These are phyloP conservation scores for Cladorrhinum sp. DNA, from an alignment of 2,329 filamentous ascomycete genomes.

Conservation along the genomic window DNA sequence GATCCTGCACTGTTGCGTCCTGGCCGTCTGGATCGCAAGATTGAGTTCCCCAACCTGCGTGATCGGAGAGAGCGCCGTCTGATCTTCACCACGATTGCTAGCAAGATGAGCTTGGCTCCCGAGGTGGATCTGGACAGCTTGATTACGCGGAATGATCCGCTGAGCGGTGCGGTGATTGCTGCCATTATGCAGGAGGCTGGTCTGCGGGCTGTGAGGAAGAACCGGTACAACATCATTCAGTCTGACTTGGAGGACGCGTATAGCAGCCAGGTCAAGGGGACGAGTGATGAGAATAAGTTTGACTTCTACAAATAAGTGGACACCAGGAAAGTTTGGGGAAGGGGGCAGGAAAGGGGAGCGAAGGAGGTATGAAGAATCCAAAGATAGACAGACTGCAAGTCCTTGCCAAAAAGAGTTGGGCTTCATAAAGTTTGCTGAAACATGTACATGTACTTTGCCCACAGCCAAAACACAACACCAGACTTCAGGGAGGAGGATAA, in stretches of 20 bases:
- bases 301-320: constrained; percentile 79
- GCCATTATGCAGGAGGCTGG: constrained; percentile 99
- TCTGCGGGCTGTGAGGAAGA: constrained; percentile 90
- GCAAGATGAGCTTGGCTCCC: constrained; percentile 94
- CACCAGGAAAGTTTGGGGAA: too few species aligned
- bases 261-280: constrained; percentile 89
- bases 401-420: too few species aligned
- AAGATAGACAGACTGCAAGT: neutral
- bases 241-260: constrained; percentile 95
- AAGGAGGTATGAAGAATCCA: neutral
- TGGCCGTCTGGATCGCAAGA: constrained; percentile 94
- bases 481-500: too few species aligned
- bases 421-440: too few species aligned
- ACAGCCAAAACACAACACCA: too few species aligned
- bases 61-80: constrained; percentile 92
- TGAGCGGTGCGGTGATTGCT: constrained; percentile 93
- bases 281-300: constrained; percentile 67
- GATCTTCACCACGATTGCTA: constrained; percentile 95
- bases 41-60: constrained; percentile 93
- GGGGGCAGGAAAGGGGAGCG: neutral
- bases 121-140: constrained; percentile 95
- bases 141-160: constrained; percentile 93
- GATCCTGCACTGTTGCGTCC: constrained; percentile 93
- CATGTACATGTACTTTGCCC: too few species aligned
- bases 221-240: constrained; percentile 99